These are phyloP conservation scores for Zygoascus flipseniorum DNA, from an alignment of 805 yeast genomes.

Conservation along the genomic window DNA sequence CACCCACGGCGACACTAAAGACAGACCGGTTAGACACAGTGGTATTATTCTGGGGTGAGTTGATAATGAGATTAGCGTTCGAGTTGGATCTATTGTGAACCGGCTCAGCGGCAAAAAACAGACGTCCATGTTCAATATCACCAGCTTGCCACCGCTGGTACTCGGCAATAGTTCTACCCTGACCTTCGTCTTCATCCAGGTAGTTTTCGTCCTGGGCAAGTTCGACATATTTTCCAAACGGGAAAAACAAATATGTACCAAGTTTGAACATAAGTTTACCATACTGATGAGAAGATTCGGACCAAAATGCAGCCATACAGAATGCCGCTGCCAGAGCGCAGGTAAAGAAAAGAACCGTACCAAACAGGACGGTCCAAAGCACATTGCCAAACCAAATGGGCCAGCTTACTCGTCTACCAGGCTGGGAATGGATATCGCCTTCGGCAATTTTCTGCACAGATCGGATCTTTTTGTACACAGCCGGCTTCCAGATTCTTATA, in stretches of 20 bases:
- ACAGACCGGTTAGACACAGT: neutral
- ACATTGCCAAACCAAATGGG: slow-evolving; percentile 60
- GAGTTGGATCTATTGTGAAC: neutral
- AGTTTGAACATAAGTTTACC: slow-evolving; percentile 50
- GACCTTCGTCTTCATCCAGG: slow-evolving; percentile 76
- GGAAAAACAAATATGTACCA: slow-evolving; percentile 66
- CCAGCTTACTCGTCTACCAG: slow-evolving; percentile 45
- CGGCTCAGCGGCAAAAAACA: slow-evolving; percentile 44
- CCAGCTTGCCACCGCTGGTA: slow-evolving; percentile 81
- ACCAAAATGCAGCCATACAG: slow-evolving; percentile 37
- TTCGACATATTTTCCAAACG: slow-evolving; percentile 86
- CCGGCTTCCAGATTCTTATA: slow-evolving; percentile 97
- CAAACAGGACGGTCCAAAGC: slow-evolving; percentile 69
- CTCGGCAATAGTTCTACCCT: slow-evolving; percentile 77
- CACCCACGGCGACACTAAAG: neutral
- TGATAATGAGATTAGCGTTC: neutral
- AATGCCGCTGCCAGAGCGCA: slow-evolving; percentile 43
- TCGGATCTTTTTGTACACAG: slow-evolving; percentile 83
- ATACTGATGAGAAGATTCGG: slow-evolving; percentile 48
- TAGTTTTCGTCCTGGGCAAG: slow-evolving; percentile 72
- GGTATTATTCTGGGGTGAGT: neutral
- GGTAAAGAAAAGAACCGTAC: slow-evolving; percentile 47
- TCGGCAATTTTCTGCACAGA: slow-evolving; percentile 89
- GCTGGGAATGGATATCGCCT: slow-evolving; percentile 80
- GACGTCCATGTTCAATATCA: slow-evolving; percentile 59